Conservation (phyloP, 2,329 filamentous ascomycete species). For the Colletotrichum lupini region DNA sequence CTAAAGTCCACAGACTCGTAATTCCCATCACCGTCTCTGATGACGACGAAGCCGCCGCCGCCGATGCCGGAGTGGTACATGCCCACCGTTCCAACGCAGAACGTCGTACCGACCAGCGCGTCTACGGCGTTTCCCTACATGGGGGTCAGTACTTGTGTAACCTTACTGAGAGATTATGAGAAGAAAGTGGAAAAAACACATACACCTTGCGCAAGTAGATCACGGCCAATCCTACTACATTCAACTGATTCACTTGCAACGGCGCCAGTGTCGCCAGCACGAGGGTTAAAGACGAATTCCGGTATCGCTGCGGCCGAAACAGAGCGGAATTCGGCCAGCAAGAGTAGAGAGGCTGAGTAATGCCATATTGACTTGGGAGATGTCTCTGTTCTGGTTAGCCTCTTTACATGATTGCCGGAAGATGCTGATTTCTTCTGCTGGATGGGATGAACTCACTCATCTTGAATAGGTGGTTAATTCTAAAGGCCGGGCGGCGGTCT, state of each 20-base stretch:
- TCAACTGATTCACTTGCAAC: slow-evolving; percentile 77
- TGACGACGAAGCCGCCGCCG: slow-evolving; percentile 90
- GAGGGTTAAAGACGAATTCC: slow-evolving; percentile 38
- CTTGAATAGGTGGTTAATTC: neutral
- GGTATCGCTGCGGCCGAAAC: slow-evolving; percentile 22
- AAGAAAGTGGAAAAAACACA: slow-evolving; percentile 34
- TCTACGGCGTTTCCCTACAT: slow-evolving; percentile 79
- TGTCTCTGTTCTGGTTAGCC: slow-evolving; percentile 2
- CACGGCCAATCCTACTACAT: slow-evolving; percentile 76
- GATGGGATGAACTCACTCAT: slow-evolving; percentile 35
- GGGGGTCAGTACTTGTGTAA: neutral
- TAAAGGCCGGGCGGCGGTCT: slow-evolving; percentile 8
- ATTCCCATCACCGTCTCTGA: slow-evolving; percentile 76
- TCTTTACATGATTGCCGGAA: neutral
- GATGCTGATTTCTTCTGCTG: neutral
- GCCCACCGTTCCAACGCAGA: slow-evolving; percentile 80
- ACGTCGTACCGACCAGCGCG: slow-evolving; percentile 77
- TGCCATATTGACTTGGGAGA: slow-evolving; percentile 5
- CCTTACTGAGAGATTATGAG: neutral
- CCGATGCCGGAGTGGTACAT: slow-evolving; percentile 88
- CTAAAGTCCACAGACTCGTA: slow-evolving; percentile 93
- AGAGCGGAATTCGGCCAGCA: slow-evolving; percentile 1
- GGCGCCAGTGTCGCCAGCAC: slow-evolving; percentile 60
- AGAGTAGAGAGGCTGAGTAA: slow-evolving; percentile 11
- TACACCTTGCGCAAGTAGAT: slow-evolving; percentile 67